Percentiles rank a stretch among this genome's conserved stretches.
Evolutionary conservation across 768 basidiomycete species (phyloP).

Genomic region (Multifurca ochricompacta): DNA sequence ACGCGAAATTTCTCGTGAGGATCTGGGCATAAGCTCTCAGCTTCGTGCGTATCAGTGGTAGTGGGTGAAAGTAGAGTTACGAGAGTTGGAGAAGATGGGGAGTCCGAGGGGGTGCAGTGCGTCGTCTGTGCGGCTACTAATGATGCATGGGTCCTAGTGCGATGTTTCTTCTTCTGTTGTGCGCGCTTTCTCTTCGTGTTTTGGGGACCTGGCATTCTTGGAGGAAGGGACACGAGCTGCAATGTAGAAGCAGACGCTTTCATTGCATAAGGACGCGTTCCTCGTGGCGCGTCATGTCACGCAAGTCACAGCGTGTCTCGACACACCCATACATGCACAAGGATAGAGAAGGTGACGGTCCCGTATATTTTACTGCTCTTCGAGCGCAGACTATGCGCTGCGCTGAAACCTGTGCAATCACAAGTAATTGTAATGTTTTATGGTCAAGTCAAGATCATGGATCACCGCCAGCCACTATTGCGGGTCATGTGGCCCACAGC

Average conservation of each 20-base stretch:
- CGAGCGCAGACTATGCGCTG: too few relatives aligned
- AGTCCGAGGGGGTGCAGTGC: not conserved
- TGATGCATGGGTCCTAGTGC: slow-evolving; percentile 6
- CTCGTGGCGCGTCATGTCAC: too few relatives aligned
- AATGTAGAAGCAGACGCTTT: too few relatives aligned
- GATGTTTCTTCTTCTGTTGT: slow-evolving; percentile 30
- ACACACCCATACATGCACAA: too few relatives aligned
- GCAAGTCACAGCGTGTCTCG: not conserved
- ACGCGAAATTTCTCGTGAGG: not conserved
- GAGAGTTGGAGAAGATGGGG: not conserved
- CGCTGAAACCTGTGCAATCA: too few relatives aligned
- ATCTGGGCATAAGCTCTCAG: slow-evolving; percentile 3
- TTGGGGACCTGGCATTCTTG: slow-evolving; percentile 57
- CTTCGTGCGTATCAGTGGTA: not conserved
- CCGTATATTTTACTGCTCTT: too few relatives aligned
- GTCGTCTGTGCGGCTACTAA: not conserved
- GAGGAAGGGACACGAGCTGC: not conserved
- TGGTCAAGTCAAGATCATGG: too few relatives aligned
- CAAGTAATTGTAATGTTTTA: too few relatives aligned
- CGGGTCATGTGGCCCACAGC: too few relatives aligned
- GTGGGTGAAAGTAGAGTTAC: not conserved
- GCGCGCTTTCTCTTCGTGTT: slow-evolving; percentile 41
- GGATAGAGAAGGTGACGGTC: too few relatives aligned
- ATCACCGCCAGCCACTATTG: too few relatives aligned
- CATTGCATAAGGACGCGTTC: too few relatives aligned